These are phyloP conservation scores for Rhizopogon vesiculosus DNA, from an alignment of 768 basidiomycete genomes.

Conservation along the genomic window DNA sequence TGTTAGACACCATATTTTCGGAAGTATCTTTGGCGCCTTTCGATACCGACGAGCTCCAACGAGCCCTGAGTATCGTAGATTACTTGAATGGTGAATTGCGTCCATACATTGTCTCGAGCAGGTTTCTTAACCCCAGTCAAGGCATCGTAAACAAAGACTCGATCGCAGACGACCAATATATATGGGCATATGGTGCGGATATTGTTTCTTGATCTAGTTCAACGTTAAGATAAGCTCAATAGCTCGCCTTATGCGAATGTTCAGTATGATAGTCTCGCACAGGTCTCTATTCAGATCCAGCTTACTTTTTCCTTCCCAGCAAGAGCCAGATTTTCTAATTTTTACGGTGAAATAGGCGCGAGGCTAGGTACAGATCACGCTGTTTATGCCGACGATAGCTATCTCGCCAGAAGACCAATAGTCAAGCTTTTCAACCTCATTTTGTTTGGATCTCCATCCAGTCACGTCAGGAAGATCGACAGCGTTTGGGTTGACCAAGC, in stretches of 20 bases:
- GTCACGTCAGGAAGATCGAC: conserved; percentile 27
- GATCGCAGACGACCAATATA: not conserved
- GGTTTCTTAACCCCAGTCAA: not conserved
- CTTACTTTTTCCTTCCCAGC: conserved; percentile 6
- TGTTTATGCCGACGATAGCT: conserved; percentile 8
- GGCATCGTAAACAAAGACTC: not conserved
- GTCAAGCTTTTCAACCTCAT: conserved; percentile 12
- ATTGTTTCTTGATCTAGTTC: not conserved
- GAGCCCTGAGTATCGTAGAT: not conserved
- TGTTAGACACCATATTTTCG: not conserved
- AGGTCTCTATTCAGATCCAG: not conserved
- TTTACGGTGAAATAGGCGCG: conserved; percentile 31
- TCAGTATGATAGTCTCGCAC: not conserved
- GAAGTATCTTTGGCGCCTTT: conserved; percentile 4
- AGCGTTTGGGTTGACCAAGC: conserved; percentile 5
- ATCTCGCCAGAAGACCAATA: not conserved
- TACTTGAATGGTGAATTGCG: not conserved
- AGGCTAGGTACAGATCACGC: conserved; percentile 27
- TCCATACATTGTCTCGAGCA: not conserved
- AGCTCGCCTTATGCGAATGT: conserved; percentile 7
- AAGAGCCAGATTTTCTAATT: conserved; percentile 27
- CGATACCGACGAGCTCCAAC: conserved; percentile 1
- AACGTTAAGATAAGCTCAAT: not conserved
- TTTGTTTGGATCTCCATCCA: conserved; percentile 42
- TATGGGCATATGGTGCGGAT: not conserved